Evolutionary conservation across 2,329 filamentous ascomycete species (phyloP).

Genomic region (Cladorrhinum sp.): DNA sequence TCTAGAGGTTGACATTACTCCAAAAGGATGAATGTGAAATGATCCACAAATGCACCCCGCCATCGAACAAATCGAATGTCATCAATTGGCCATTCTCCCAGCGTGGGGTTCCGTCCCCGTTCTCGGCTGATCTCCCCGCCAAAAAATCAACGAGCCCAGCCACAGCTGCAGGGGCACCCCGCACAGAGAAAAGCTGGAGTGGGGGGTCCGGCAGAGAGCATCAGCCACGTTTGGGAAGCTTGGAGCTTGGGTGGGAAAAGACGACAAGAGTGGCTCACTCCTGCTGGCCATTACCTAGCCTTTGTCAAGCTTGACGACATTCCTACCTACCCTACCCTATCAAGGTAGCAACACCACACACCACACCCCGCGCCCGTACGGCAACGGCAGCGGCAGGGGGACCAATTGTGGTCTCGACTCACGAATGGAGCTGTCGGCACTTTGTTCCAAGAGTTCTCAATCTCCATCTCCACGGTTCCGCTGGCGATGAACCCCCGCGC

Average conservation of each 20-base stretch:
- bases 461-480: conserved; percentile 7
- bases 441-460: background rate
- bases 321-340: background rate
- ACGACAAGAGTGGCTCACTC: background rate
- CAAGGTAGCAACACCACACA: background rate
- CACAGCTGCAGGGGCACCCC: conserved; percentile 1
- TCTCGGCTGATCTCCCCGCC: conserved; percentile 2
- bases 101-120: background rate
- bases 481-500: conserved; percentile 45
- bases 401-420: background rate
- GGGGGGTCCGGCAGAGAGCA: background rate
- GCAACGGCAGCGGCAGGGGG: background rate
- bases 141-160: background rate
- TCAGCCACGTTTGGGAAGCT: background rate
- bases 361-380: background rate
- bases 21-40: background rate
- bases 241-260: background rate
- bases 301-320: background rate
- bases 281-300: background rate
- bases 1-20: background rate
- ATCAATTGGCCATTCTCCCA: conserved; percentile 1
- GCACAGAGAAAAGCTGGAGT: background rate
- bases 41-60: conserved; percentile 1
- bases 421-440: conserved; percentile 16
- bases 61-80: conserved; percentile 1